A percentile compares a stretch with the other conserved stretches of the same genome.
phyloP scores from a whole-genome alignment of 108 stramenopile species.

The Epipyxis sp. region DNA sequence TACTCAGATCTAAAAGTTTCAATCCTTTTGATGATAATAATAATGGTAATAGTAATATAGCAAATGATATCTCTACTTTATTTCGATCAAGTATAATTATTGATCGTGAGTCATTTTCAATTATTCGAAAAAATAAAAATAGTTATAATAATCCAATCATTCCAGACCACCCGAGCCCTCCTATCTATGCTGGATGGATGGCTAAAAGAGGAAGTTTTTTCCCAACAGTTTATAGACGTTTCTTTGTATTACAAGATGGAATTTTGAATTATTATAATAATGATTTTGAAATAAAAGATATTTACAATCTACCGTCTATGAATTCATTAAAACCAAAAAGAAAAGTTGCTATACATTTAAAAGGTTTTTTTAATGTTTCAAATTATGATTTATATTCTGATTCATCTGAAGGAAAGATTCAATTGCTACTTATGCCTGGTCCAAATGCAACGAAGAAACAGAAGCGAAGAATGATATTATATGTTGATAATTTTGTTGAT shows the following conservation, averaged over 20 bases:
- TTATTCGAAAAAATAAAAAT: no score
- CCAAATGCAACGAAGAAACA: neutral
- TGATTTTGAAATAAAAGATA: neutral
- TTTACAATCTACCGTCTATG: neutral
- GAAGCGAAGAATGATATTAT: neutral
- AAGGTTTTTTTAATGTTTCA: neutral
- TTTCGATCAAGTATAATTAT: neutral
- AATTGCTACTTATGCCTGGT: neutral
- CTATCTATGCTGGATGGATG: neutral
- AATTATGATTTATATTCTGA: conserved; percentile 14
- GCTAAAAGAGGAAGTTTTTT: neutral
- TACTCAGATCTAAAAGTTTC: no score
- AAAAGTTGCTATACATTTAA: neutral
- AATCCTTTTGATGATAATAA: neutral
- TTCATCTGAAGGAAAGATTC: neutral
- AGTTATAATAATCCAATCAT: neutral
- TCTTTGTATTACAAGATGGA: neutral
- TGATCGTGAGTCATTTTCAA: neutral
- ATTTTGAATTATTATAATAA: conserved; percentile 6
- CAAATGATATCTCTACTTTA: neutral
- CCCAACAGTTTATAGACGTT: neutral
- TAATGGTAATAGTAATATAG: neutral
- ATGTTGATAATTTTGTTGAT: conserved; percentile 4
- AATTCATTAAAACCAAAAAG: neutral
- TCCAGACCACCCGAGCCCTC: neutral